A percentile compares a stretch with the other conserved stretches of the same genome.
Evolutionary conservation across 805 yeast species (phyloP).

Genomic region (Schwanniomyces vanrijiae): DNA sequence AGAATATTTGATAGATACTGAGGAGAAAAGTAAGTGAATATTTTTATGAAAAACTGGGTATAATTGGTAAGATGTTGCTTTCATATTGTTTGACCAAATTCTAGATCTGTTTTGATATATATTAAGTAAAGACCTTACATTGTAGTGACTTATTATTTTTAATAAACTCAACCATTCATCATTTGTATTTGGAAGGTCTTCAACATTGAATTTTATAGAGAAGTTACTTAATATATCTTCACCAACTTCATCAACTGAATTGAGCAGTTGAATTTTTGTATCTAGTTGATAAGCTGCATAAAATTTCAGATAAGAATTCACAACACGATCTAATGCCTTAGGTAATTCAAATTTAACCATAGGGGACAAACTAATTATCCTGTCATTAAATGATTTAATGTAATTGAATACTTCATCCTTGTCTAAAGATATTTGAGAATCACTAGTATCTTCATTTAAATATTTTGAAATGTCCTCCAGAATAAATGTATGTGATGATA

Average conservation of each 20-base stretch:
- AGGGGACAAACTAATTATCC: conserved; percentile 81
- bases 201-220: conserved; percentile 22
- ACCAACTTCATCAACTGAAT: conserved; percentile 26
- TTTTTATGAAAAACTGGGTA: conserved; percentile 65
- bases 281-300: conserved; percentile 16
- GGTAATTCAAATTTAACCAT: conserved; percentile 77
- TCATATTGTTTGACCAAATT: conserved; percentile 43
- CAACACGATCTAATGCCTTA: conserved; percentile 51
- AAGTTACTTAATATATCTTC: conserved; percentile 25
- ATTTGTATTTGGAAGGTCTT: conserved; percentile 36
- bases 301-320: conserved; percentile 48
- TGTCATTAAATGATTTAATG: conserved; percentile 38
- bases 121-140: conserved; percentile 47
- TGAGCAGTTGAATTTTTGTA: conserved; percentile 18
- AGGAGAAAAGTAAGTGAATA: conserved; percentile 73
- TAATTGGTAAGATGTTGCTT: conserved; percentile 35
- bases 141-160: conserved; percentile 32
- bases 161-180: conserved; percentile 38
- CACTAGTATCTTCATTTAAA: conserved; percentile 10
- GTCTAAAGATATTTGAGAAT: conserved; percentile 23
- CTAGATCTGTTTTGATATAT: conserved; percentile 49
- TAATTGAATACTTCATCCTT: conserved; percentile 35
- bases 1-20: conserved; percentile 78
- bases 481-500: conserved; percentile 4
- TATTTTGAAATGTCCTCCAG: conserved; percentile 5